phyloP scores from a whole-genome alignment of 805 yeast genomes.

The Candida ponderosae region DNA sequence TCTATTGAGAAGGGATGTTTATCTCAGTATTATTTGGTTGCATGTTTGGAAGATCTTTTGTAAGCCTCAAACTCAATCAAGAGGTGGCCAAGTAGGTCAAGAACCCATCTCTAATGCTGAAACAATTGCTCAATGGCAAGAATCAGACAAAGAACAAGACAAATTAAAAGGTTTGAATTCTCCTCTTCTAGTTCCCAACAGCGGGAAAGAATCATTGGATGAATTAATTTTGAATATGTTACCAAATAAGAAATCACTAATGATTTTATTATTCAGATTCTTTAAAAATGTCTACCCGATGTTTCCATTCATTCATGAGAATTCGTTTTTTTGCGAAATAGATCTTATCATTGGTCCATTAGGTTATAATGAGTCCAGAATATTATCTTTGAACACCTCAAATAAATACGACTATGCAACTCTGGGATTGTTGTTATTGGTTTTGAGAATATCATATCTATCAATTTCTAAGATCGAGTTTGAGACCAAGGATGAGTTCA shows the following conservation, averaged over 20 bases:
- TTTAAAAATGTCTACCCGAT: constrained; percentile 18
- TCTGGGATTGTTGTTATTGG: constrained; percentile 13
- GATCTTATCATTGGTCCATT: constrained; percentile 7
- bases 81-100: no score
- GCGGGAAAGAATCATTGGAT: constrained; percentile 3
- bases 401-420: constrained; percentile 16
- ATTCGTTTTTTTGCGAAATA: constrained; percentile 12
- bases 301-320: constrained; percentile 17
- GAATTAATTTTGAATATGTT: constrained; percentile 7
- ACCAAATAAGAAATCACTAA: constrained; percentile 10
- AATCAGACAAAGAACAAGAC: no score
- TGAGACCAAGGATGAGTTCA: constrained; percentile 1
- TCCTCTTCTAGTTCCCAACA: no score
- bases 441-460: constrained; percentile 15
- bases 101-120: no score
- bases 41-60: constrained; percentile 13
- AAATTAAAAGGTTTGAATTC: no score
- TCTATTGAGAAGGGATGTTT: constrained; percentile 38
- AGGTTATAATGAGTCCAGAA: constrained; percentile 1
- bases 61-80: no score
- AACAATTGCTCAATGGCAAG: no score
- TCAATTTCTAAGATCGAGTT: constrained; percentile 11
- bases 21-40: constrained; percentile 27
- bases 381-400: constrained; percentile 3
- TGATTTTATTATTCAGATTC: constrained; percentile 13